A percentile compares a stretch with the other conserved stretches of the same genome.
These are phyloP conservation scores for Schizonepeta tenuifolia DNA, from an alignment of 257 asterid species.

Conservation along the genomic window DNA sequence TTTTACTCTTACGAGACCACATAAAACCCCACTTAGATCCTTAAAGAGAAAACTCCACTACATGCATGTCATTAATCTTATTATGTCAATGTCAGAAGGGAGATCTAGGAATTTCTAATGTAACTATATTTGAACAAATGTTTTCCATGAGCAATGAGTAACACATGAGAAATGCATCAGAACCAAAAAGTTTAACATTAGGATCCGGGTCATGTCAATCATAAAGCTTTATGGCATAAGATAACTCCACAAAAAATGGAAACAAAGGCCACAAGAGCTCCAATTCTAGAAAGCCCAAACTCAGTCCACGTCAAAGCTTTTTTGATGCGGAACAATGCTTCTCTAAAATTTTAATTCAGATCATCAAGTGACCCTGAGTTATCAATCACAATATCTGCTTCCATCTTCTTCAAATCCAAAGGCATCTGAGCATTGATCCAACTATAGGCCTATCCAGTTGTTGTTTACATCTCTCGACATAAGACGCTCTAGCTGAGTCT, in stretches of 20 bases:
- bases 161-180: neutral
- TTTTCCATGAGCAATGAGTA: neutral
- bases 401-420: constrained; percentile 70
- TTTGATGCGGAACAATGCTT: constrained; percentile 54
- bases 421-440: constrained; percentile 89
- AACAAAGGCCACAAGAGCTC: constrained; percentile 61
- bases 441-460: constrained; percentile 69
- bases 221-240: constrained; percentile 51
- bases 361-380: constrained; percentile 76
- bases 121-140: neutral
- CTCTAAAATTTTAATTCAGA: constrained; percentile 57
- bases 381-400: constrained; percentile 74
- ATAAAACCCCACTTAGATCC: too few species aligned
- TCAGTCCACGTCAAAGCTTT: constrained; percentile 87
- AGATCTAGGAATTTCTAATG: neutral
- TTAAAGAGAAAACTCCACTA: too few species aligned
- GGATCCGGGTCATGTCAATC: constrained; percentile 23
- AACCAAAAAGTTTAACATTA: neutral
- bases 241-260: constrained; percentile 63
- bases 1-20: constrained; percentile 31
- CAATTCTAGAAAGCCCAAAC: constrained; percentile 75
- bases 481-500: constrained; percentile 83
- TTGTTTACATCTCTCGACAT: constrained; percentile 75
- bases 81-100: too few species aligned
- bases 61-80: too few species aligned